phyloP scores from a whole-genome alignment of 2,329 filamentous ascomycete genomes.

The Ceratocystis albifundus region DNA sequence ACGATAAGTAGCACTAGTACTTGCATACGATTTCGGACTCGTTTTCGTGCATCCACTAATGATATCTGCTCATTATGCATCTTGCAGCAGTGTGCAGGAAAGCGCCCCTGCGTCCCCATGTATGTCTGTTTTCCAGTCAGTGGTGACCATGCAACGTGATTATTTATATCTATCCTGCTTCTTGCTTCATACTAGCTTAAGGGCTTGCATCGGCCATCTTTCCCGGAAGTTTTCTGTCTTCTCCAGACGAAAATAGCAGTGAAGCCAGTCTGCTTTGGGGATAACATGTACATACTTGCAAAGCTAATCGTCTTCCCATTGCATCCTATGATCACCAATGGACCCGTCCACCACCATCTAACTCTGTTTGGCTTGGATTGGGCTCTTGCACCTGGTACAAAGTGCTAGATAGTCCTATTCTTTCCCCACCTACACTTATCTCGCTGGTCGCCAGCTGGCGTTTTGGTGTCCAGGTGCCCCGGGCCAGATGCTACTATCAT shows the following conservation, averaged over 20 bases:
- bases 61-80: background rate
- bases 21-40: background rate
- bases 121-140: background rate
- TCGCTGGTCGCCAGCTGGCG: background rate
- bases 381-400: background rate
- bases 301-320: background rate
- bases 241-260: slow-evolving; percentile 1
- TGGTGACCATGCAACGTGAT: background rate
- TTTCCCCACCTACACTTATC: background rate
- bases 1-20: background rate
- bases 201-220: background rate
- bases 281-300: background rate
- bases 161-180: background rate
- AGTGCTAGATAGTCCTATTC: background rate
- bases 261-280: background rate
- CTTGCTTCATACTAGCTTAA: background rate
- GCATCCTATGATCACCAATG: background rate
- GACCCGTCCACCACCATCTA: slow-evolving; percentile 5
- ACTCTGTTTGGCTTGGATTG: background rate
- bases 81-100: slow-evolving; percentile 3
- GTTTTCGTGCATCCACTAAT: background rate
- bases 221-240: background rate
- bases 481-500: background rate
- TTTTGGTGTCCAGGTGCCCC: slow-evolving; percentile 2
- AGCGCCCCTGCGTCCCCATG: background rate